Conservation (phyloP, 2,329 filamentous ascomycete species). For the Fusarium chaquense region DNA sequence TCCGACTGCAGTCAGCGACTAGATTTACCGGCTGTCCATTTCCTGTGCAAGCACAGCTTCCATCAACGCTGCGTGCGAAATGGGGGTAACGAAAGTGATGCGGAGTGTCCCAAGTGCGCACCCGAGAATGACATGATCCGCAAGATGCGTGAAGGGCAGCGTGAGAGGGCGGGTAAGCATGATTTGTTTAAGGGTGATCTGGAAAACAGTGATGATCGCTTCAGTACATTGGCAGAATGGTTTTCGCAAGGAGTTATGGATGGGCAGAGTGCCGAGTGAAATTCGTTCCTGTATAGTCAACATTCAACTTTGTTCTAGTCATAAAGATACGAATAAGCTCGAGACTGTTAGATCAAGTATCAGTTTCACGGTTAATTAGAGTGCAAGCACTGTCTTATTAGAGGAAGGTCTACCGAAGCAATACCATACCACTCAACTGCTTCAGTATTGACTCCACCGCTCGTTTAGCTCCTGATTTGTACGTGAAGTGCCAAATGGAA, state of each 20-base stretch:
- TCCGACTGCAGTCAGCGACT: slow-evolving; percentile 81
- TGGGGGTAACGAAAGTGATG: slow-evolving; percentile 67
- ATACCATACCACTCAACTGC: no score
- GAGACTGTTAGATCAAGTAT: no score
- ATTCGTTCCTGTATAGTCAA: no score
- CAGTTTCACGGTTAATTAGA: no score
- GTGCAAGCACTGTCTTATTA: no score
- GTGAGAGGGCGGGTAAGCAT: slow-evolving; percentile 87
- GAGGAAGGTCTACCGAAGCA: no score
- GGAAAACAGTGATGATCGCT: slow-evolving; percentile 81
- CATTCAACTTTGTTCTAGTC: no score
- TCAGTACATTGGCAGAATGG: slow-evolving; percentile 93
- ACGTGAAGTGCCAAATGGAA: no score
- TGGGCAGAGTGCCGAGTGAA: slow-evolving; percentile 52
- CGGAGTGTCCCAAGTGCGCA: slow-evolving; percentile 89
- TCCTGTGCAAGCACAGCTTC: slow-evolving; percentile 96
- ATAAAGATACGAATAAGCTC: no score
- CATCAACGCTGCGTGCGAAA: slow-evolving; percentile 84
- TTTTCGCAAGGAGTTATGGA: slow-evolving; percentile 93
- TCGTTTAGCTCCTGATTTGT: no score
- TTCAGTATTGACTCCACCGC: no score
- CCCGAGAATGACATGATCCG: slow-evolving; percentile 87
- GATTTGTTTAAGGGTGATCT: slow-evolving; percentile 89
- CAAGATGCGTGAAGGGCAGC: slow-evolving; percentile 86
- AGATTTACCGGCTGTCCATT: slow-evolving; percentile 92